These are phyloP conservation scores for Capronia americana DNA, from an alignment of 2,329 filamentous ascomycete genomes.

Conservation along the genomic window DNA sequence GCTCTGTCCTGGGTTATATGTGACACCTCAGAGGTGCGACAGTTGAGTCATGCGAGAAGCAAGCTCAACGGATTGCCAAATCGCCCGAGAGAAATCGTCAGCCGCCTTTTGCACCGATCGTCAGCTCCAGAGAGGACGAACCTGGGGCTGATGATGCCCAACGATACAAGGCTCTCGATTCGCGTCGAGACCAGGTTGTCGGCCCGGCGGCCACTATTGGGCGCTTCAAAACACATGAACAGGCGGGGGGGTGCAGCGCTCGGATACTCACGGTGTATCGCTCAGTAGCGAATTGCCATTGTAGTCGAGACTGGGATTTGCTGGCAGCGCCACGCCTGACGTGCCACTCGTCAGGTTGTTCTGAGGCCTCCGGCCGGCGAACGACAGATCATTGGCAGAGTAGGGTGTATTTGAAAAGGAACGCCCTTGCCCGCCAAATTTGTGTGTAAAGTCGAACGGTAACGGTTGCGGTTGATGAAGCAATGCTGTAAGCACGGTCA, in stretches of 20 bases:
- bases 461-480: constrained; percentile 47
- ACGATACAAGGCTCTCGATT: constrained; percentile 23
- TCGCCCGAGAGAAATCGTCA: constrained; percentile 25
- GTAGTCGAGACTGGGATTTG: constrained; percentile 35
- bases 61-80: constrained; percentile 34
- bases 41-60: constrained; percentile 36
- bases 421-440: constrained; percentile 48
- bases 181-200: constrained; percentile 7
- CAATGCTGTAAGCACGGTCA: constrained; percentile 42
- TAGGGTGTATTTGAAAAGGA: constrained; percentile 44
- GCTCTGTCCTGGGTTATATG: constrained; percentile 24
- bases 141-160: constrained; percentile 31
- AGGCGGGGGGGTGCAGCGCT: constrained; percentile 18
- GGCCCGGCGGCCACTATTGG: constrained; percentile 19
- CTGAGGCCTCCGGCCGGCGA: constrained; percentile 27
- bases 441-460: constrained; percentile 49
- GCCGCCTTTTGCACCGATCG: constrained; percentile 17
- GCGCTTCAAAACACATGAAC: constrained; percentile 20
- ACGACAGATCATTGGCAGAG: constrained; percentile 37
- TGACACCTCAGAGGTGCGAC: constrained; percentile 29
- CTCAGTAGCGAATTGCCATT: constrained; percentile 32
- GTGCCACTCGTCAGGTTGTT: constrained; percentile 31
- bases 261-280: constrained; percentile 37
- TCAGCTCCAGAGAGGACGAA: constrained; percentile 19
- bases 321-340: constrained; percentile 30